Base-by-base conservation (phyloP, 345 rosid species). In the Eucalyptus sp. region DNA sequence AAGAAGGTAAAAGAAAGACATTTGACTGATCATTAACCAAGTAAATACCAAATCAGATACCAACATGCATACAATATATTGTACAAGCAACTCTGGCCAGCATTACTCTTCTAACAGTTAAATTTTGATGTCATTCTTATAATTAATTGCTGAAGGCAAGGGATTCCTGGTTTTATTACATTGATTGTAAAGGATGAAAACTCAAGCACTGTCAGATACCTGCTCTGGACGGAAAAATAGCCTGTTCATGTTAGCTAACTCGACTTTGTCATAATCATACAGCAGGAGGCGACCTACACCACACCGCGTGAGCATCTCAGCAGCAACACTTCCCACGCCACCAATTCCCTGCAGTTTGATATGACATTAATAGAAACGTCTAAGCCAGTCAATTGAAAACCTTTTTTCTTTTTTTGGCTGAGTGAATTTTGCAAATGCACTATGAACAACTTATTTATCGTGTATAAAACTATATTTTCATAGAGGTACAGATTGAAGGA, bases 291-390 rank as follows among this genome's bases (percentile, higher is more conserved):
- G 97, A 89, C 99, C 99, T 68, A 96, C 94, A 87, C 99, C 99
- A 93, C 99, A 97, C 91, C 99, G 92, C 54, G 98, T 97, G 91
- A 97, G 92, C 99, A 97, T 97, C 92, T 97, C 99, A 91, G 99
- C 99, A 7, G 99, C 99, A 91, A 97, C 99, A 93, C 99, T 96
- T 71, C 99, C 99, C 87, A 96, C 98, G 86, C 99, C 99, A 89
- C 99, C 99, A 90, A 97, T 92, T 48, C 99, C 99, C 99, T 96
- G 91, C 46, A 76, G 90, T 56, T 25, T 86, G 87, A 91, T 71
- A 87, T 86, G 51, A 89, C 50, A 54, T 80, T 24, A 87, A 88
- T 50, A 52, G 33, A 9, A 89, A 90, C 29, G 7, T 37, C 44
- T 18, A 88, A 71, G 87, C 51, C 41, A 31, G 86, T 58, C 27